phyloP scores from a whole-genome alignment of 73 alveolate genomes.

The Durusdinium trenchii region DNA sequence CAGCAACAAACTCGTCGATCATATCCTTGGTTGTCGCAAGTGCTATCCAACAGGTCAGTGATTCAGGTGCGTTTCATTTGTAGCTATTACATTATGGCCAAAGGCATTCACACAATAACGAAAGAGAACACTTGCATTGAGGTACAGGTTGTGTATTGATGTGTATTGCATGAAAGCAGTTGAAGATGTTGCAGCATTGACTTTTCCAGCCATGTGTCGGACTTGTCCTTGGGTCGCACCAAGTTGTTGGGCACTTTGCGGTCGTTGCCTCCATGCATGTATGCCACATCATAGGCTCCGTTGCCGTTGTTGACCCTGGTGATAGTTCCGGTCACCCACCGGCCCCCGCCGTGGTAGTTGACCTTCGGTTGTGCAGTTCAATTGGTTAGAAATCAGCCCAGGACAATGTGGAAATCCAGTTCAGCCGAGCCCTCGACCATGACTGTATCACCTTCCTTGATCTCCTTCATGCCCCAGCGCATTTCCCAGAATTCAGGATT shows the following conservation, averaged over 20 bases:
- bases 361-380: too few relatives aligned
- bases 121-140: too few relatives aligned
- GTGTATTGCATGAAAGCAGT: too few relatives aligned
- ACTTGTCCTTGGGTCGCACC: constrained; percentile 95
- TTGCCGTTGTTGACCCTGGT: constrained; percentile 94
- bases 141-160: too few relatives aligned
- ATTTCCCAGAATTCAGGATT: constrained; percentile 87
- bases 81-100: too few relatives aligned
- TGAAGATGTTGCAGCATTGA: background rate
- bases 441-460: constrained; percentile 77
- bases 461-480: constrained; percentile 95
- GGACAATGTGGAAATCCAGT: too few relatives aligned
- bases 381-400: too few relatives aligned
- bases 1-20: constrained; percentile 93
- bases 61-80: too few relatives aligned
- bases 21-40: constrained; percentile 33
- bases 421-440: constrained; percentile 44
- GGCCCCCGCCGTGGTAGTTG: constrained; percentile 85
- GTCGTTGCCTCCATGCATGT: constrained; percentile 92
- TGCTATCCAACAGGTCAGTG: too few relatives aligned
- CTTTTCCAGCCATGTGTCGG: constrained; percentile 14
- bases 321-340: constrained; percentile 91
- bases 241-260: constrained; percentile 83
- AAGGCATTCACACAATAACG: too few relatives aligned
- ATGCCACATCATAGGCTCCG: constrained; percentile 90